Evolutionary conservation across 2,329 filamentous ascomycete genomes (phyloP).

Genomic region (Paecilomyces niveus): DNA sequence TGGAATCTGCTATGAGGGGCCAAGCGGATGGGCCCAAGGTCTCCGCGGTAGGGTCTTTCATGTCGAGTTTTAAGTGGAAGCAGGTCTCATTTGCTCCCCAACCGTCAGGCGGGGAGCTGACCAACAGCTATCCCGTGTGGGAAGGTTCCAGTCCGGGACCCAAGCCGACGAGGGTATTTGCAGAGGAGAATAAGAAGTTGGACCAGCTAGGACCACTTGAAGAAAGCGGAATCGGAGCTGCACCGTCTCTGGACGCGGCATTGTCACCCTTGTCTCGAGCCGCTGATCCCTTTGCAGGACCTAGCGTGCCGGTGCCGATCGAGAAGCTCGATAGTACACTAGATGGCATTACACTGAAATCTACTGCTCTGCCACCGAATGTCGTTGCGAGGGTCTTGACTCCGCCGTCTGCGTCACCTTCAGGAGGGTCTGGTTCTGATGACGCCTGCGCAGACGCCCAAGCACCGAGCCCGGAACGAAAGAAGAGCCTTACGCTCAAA

Average conservation of each 20-base stretch:
- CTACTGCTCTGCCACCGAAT: slow-evolving; percentile 35
- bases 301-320: slow-evolving; percentile 37
- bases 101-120: slow-evolving; percentile 3
- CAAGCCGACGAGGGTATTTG: slow-evolving; percentile 38
- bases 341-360: slow-evolving; percentile 42
- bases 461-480: slow-evolving; percentile 15
- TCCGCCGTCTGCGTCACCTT: slow-evolving; percentile 27
- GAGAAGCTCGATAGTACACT: slow-evolving; percentile 40
- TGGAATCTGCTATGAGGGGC: slow-evolving; percentile 28
- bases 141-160: slow-evolving; percentile 33
- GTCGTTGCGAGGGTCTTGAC: slow-evolving; percentile 38
- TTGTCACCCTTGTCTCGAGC: slow-evolving; percentile 30
- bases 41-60: slow-evolving; percentile 8
- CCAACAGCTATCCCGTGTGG: slow-evolving; percentile 31
- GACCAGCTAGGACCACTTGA: slow-evolving; percentile 21
- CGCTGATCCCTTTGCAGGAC: slow-evolving; percentile 20
- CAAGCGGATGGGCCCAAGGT: neutral
- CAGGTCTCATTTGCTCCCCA: neutral
- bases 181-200: slow-evolving; percentile 21
- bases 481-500: slow-evolving; percentile 25
- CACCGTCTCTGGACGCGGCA: slow-evolving; percentile 32
- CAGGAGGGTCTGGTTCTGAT: slow-evolving; percentile 16
- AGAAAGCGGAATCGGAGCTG: slow-evolving; percentile 20
- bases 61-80: slow-evolving; percentile 7
- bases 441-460: slow-evolving; percentile 12